Evolutionary conservation across 768 basidiomycete genomes (phyloP).

Genomic region (Termitomyces sp.): DNA sequence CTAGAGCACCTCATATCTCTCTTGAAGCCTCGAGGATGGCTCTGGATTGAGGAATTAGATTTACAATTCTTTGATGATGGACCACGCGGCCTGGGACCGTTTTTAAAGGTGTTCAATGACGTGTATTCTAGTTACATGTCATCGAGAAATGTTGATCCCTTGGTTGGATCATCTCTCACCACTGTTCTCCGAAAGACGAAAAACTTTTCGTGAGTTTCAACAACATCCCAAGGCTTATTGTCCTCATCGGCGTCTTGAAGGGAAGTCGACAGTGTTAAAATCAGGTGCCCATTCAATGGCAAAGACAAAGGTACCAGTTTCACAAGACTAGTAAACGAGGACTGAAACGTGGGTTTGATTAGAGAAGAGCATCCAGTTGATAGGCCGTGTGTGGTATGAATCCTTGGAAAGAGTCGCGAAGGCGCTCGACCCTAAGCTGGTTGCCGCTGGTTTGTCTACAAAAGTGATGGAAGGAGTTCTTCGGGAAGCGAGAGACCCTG

Average conservation of each 20-base stretch:
- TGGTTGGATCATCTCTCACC: not conserved
- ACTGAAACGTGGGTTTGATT: not conserved
- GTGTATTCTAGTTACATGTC: not conserved
- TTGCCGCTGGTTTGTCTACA: not conserved
- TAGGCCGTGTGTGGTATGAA: not conserved
- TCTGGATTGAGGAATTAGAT: constrained; percentile 3
- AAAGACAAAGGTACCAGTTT: constrained; percentile 1
- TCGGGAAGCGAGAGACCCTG: constrained; percentile 1
- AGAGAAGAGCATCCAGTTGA: not conserved
- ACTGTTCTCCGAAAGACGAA: not conserved
- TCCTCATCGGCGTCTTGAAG: not conserved
- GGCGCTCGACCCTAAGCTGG: not conserved
- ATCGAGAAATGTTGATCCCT: not conserved
- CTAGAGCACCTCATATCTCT: not conserved
- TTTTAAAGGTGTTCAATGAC: not conserved
- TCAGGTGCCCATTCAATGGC: constrained; percentile 1
- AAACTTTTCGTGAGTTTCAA: constrained; percentile 4
- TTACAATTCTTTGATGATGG: not conserved
- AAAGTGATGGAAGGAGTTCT: not conserved
- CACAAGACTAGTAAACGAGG: not conserved
- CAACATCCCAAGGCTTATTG: not conserved
- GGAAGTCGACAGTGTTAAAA: not conserved
- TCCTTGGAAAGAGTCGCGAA: not conserved
- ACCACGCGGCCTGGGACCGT: not conserved
- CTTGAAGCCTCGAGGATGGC: constrained; percentile 5